Base-by-base conservation (phyloP, 352 stramenopile genomes). In the Globisporangium nodosum region DNA sequence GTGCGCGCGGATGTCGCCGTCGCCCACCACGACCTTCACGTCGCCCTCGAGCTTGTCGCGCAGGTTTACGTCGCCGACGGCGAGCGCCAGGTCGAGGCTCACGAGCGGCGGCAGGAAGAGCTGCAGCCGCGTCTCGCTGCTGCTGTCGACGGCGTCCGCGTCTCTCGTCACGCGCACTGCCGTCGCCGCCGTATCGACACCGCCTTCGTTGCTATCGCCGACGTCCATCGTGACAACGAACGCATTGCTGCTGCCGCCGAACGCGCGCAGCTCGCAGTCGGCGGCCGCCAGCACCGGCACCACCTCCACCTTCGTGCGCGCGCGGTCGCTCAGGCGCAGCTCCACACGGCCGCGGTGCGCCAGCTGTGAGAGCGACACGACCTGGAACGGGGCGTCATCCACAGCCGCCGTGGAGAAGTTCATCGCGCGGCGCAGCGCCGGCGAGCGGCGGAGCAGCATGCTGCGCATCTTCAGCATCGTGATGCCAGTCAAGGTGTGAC, bases 11-110 rank as follows among this genome's bases (percentile, higher is more conserved):
- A 93, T 77, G 47, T 89, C 65, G 15, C 84, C 84, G n/a, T 71
- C 64, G 21, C 76, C 72, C 1, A 90, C 39, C 5, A 74, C 60
- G n/a, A 93, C 62, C 52, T 77, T 81, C 8, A 89, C 76, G 56
- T 93, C 68, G 30, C 81, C 84, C 61, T 93, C 84, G 3, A 93
- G 60, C 56, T 91, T 91, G 58, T 89, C 76, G 8, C 61, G 56
- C 12, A 93, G 20, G 3, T 18, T 48, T 21, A 90, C 74, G 39
- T 64, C 58, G 43, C 79, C 84, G 37, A 74, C 59, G 15, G 77
- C 70, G 31, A 87, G 52, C 6, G 61, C 70, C 40, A 93, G 50
- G 42, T 73, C 60, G 43, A 93, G 57, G 56, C 86, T 54, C 6
- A 83, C 47, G 12, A 73, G 58, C 31, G 73, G 64, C n/a, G 78